Evolutionary conservation across 305 asterid species (phyloP).

Genomic region (Striga hermonthica): DNA sequence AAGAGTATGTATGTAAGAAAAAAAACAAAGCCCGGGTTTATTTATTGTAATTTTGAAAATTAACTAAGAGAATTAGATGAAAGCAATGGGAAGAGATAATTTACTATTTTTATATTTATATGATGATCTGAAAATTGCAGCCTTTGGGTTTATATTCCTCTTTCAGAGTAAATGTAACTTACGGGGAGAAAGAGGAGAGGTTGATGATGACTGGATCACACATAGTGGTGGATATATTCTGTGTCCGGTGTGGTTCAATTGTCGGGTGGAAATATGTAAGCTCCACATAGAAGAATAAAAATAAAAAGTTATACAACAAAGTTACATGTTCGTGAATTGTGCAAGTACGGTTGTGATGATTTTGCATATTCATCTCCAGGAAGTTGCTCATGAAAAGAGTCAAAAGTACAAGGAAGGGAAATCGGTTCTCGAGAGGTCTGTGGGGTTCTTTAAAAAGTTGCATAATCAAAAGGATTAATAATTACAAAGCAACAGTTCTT

Average conservation of each 20-base stretch:
- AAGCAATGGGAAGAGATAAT: neutral
- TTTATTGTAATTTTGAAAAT: too few relatives aligned
- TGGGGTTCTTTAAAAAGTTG: conserved; percentile 18
- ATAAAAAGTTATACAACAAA: neutral
- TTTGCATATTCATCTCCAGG: conserved; percentile 44
- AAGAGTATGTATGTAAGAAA: too few relatives aligned
- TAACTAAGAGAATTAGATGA: too few relatives aligned
- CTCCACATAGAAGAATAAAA: neutral
- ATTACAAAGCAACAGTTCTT: neutral
- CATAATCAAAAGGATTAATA: neutral
- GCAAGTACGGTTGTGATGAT: neutral
- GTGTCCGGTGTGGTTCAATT: conserved; percentile 81
- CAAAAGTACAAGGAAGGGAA: conserved; percentile 98
- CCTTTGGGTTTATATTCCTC: neutral
- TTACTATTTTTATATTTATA: neutral
- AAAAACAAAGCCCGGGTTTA: too few relatives aligned
- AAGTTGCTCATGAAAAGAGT: conserved; percentile 76
- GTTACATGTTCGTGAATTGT: neutral
- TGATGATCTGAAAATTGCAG: conserved; percentile 2
- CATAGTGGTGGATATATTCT: conserved; percentile 80
- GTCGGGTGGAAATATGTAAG: conserved; percentile 98
- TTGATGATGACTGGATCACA: conserved; percentile 88
- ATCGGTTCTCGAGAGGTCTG: conserved; percentile 90
- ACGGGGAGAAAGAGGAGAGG: conserved; percentile 78
- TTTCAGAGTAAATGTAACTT: conserved; percentile 68